phyloP scores from a whole-genome alignment of 78 protist genomes.

The slime mould (Dictyostelium discoideum) region dicty_2.7 NC_007088.5:2928501-2929000 shows the following conservation, averaged over 20 bases:
- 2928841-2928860: not conserved
- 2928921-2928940: not conserved
- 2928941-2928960: slow-evolving; percentile 17
- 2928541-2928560: not conserved
- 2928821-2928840: not conserved
- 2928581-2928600: not conserved
- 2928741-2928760: not conserved
- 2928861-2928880: not conserved
- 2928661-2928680: not conserved
- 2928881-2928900: not conserved
- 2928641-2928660: not conserved
- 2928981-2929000: not conserved
- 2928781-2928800: not conserved
- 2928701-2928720: not conserved
- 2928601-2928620: not conserved
- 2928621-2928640: not conserved
- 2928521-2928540: not conserved
- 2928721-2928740: not conserved
- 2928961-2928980: slow-evolving; percentile 7
- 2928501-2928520: not conserved
- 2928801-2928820: not conserved
- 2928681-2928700: not conserved
- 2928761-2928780: not conserved
- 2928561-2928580: not conserved
- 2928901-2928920: too few species aligned